Evolutionary conservation across 2,329 filamentous ascomycete species (phyloP), one percentile per base, ranked within the genome.

Genomic region (Colletotrichum sp.): DNA sequence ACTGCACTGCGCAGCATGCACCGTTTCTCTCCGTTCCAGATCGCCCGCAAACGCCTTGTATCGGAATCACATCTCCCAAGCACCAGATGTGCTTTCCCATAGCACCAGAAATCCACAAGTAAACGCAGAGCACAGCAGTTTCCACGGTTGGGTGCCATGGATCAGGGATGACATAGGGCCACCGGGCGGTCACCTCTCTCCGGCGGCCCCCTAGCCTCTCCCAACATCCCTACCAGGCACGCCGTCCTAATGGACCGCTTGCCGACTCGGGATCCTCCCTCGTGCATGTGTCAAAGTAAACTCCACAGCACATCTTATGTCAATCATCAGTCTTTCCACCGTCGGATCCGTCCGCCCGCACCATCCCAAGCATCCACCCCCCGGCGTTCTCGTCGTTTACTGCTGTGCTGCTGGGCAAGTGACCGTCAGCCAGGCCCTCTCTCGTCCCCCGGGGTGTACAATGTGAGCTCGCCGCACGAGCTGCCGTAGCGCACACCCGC

Each of bases 301-400:
- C 55, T 67, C 69, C 73, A 72, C 57, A 72, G 63, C 63, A 68
- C 69, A 67, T 75, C 73, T 75, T 43, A 67, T 72, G 73, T 75
- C 69, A 75, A 75, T 75, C 73, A 75, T 72, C 73, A 75, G 69
- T 68, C 63, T 72, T 75, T 72, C 38, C 34, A 55, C 63, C 32
- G 57, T 75, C 73, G 73, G 73, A 63, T 64, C 73, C 73, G 69
- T 64, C 73, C 73, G 73, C 63, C 69, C 73, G 57, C 64, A 72
- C 73, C 73, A 75, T 55, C n/a, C 65, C 64, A 48, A 34, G 52
- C 21, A 36, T 30, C 24, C 65, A 26, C 34, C 38, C 58, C 60
- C 48, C 6, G 69, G 52, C 16, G 38, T 43, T 43, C 16, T 43
- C 38, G 7, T 28, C 52, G 34, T 64, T 30, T n/a, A 18, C 18